A percentile compares a stretch with the other conserved stretches of the same genome.
Conservation (phyloP, 176 grass and related monocot species). For the Phragmites australis region DNA sequence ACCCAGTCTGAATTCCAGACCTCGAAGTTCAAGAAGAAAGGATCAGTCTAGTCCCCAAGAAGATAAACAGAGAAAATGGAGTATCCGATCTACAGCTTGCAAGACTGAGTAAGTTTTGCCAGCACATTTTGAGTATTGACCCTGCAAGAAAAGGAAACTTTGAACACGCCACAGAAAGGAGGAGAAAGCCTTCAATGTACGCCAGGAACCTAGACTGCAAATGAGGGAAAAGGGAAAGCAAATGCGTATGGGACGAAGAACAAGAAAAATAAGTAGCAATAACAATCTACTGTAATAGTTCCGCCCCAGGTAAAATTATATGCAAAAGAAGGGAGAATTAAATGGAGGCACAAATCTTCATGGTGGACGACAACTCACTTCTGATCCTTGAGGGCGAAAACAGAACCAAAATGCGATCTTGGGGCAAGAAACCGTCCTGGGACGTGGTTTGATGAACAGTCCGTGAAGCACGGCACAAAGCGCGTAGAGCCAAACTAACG, state of each 20-base stretch:
- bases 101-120: not conserved
- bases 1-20: not conserved
- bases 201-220: constrained; percentile 5
- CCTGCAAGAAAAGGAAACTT: constrained; percentile 20
- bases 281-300: not conserved
- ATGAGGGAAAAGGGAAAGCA: not conserved
- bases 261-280: not conserved
- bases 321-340: not conserved
- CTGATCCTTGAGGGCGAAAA: not conserved
- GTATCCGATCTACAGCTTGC: too few relatives aligned
- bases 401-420: constrained; percentile 11
- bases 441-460: constrained; percentile 6
- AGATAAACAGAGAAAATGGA: not conserved
- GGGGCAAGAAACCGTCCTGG: not conserved
- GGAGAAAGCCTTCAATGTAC: not conserved
- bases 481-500: constrained; percentile 8
- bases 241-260: not conserved
- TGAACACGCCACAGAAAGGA: constrained; percentile 11
- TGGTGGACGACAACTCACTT: not conserved
- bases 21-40: not conserved
- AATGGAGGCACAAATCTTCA: not conserved
- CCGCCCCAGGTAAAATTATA: not conserved
- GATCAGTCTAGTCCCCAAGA: not conserved
- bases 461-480: constrained; percentile 24
- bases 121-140: constrained; percentile 30